These are phyloP conservation scores for Pichia sp. DNA, from an alignment of 1,139 yeast species.

Conservation along the genomic window DNA sequence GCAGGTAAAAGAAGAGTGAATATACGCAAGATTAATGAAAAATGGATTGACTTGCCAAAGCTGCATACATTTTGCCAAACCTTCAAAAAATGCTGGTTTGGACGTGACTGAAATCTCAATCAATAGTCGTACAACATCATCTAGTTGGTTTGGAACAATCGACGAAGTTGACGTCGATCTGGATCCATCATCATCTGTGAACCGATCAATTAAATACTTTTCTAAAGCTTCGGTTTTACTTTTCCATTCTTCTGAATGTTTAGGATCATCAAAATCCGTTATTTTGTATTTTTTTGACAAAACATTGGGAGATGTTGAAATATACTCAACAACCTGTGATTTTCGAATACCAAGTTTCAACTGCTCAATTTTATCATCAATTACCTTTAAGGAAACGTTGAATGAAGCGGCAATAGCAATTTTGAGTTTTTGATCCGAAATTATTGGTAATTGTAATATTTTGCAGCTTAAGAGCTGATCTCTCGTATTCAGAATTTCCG, in stretches of 20 bases:
- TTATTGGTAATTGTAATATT: constrained; percentile 13
- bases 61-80: constrained; percentile 19
- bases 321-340: constrained; percentile 11
- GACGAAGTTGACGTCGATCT: not conserved
- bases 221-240: constrained; percentile 12
- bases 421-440: constrained; percentile 10
- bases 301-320: constrained; percentile 9
- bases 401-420: constrained; percentile 9
- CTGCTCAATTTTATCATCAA: constrained; percentile 4
- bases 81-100: constrained; percentile 16
- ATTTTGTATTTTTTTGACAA: constrained; percentile 10
- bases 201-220: constrained; percentile 4
- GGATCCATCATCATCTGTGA: constrained; percentile 1
- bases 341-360: constrained; percentile 11
- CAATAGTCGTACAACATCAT: constrained; percentile 6
- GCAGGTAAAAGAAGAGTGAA: constrained; percentile 4
- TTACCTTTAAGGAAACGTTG: constrained; percentile 2
- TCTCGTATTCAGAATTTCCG: constrained; percentile 6
- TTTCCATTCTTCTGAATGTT: constrained; percentile 17
- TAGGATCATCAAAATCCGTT: constrained; percentile 16
- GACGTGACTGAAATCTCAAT: constrained; percentile 13
- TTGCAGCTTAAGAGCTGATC: constrained; percentile 5
- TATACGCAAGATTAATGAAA: constrained; percentile 12
- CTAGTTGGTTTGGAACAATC: constrained; percentile 9
- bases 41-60: constrained; percentile 25